Evolutionary conservation across 768 basidiomycete species (phyloP).

Genomic region (Trametes maxima): DNA sequence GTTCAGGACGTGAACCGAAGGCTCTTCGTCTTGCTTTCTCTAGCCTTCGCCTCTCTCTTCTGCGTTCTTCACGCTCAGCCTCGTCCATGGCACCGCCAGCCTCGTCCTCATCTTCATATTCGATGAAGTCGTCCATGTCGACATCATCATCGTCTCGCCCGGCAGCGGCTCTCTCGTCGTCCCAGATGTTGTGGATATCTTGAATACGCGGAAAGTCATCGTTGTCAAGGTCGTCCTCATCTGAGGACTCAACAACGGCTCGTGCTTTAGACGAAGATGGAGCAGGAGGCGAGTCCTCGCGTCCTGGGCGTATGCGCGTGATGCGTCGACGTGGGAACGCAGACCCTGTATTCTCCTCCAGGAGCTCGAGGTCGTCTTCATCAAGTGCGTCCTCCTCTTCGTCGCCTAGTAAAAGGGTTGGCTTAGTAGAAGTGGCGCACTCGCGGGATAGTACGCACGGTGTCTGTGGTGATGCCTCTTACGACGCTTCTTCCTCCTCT

Average conservation of each 20-base stretch:
- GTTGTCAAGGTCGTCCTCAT: constrained; percentile 74
- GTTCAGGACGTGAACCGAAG: constrained; percentile 66
- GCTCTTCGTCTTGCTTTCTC: constrained; percentile 68
- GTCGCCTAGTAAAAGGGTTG: constrained; percentile 37
- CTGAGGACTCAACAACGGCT: constrained; percentile 67
- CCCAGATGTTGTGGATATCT: constrained; percentile 79
- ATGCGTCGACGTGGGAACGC: constrained; percentile 59
- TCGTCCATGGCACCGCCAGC: constrained; percentile 67
- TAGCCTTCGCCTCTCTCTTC: constrained; percentile 66
- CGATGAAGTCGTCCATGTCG: constrained; percentile 79
- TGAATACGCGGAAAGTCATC: constrained; percentile 57
- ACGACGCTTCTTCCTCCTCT: constrained; percentile 68
- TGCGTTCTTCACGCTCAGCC: constrained; percentile 73
- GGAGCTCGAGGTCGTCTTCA: constrained; percentile 83
- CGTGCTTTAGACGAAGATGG: constrained; percentile 63
- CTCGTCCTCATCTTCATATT: constrained; percentile 70
- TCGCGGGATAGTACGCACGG: constrained; percentile 43
- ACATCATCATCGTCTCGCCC: constrained; percentile 52
- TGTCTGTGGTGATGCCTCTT: constrained; percentile 61
- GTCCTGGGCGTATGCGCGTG: constrained; percentile 74
- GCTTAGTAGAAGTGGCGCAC: constrained; percentile 7
- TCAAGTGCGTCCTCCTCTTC: constrained; percentile 71
- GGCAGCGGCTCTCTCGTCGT: constrained; percentile 63
- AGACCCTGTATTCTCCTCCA: constrained; percentile 84
- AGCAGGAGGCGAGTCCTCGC: constrained; percentile 67